These are phyloP conservation scores for Phytomonas sp. DNA, from an alignment of 208 protist species.

Conservation along the genomic window DNA sequence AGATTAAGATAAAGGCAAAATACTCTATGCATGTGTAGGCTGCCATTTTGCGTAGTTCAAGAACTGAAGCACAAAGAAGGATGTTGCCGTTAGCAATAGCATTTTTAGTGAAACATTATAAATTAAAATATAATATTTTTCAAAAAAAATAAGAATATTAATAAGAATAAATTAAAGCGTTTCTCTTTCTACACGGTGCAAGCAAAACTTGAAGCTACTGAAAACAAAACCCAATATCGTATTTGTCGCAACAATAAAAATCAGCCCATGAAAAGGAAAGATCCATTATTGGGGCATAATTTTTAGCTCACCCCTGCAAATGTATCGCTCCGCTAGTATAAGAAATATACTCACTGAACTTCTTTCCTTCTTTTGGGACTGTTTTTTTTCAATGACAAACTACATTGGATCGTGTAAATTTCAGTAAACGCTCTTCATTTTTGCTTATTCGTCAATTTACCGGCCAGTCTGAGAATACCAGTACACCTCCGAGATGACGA, in stretches of 20 bases:
- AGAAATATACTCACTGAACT: neutral
- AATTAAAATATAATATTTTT: neutral
- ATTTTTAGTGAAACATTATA: neutral
- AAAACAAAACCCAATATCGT: neutral
- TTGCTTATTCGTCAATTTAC: slow-evolving; percentile 5
- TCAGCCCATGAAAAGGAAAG: neutral
- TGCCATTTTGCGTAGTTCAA: neutral
- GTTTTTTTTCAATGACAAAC: neutral
- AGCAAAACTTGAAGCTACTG: slow-evolving; percentile 2
- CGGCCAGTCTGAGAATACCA: slow-evolving; percentile 9
- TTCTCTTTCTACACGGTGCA: slow-evolving; percentile 1
- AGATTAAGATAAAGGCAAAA: neutral
- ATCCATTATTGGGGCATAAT: neutral
- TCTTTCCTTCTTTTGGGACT: neutral
- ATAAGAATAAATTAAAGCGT: neutral
- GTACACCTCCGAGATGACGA: slow-evolving; percentile 2
- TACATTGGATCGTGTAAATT: neutral
- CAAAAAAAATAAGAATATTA: neutral
- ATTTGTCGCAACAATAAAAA: neutral
- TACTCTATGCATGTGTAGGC: neutral
- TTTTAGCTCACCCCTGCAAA: neutral
- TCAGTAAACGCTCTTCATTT: slow-evolving; percentile 4
- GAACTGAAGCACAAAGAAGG: neutral
- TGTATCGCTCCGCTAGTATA: neutral
- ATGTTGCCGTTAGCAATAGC: neutral